Percentiles rank a stretch among this genome's conserved stretches.
Conservation (phyloP, 495 filamentous ascomycete species). For the Penicillium verhagenii region DNA sequence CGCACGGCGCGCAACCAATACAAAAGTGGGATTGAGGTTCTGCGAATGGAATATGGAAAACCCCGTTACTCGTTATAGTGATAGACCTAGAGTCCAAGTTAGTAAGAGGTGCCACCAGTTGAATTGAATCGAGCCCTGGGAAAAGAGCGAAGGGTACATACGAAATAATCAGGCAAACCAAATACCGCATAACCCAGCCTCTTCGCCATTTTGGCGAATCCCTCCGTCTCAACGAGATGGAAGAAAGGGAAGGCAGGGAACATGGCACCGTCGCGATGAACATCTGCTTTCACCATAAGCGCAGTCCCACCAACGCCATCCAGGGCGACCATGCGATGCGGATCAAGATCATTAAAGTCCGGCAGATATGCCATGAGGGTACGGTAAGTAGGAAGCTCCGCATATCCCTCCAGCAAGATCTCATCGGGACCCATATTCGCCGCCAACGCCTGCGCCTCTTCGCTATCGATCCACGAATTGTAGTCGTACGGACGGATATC, state of each 20-base stretch:
- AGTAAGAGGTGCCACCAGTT: no score
- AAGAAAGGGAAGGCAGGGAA: slow-evolving; percentile 97
- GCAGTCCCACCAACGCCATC: slow-evolving; percentile 96
- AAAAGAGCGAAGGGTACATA: slow-evolving; percentile 42
- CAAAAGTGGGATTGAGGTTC: not conserved
- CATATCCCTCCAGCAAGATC: slow-evolving; percentile 90
- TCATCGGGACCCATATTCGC: slow-evolving; percentile 82
- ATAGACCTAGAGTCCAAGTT: slow-evolving; percentile 59
- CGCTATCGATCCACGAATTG: slow-evolving; percentile 93
- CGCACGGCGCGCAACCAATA: slow-evolving; percentile 19
- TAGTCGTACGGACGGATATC: slow-evolving; percentile 89
- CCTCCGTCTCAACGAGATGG: slow-evolving; percentile 95
- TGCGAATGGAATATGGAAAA: not conserved
- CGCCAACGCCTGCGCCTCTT: slow-evolving; percentile 69
- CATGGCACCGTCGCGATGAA: slow-evolving; percentile 97
- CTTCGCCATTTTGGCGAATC: slow-evolving; percentile 95
- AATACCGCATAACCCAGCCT: slow-evolving; percentile 79
- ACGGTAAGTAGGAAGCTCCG: slow-evolving; percentile 87
- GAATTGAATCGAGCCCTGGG: not conserved
- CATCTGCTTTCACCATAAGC: slow-evolving; percentile 92
- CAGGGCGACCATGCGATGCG: slow-evolving; percentile 61
- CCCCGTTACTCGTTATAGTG: slow-evolving; percentile 78
- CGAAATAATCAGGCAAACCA: slow-evolving; percentile 95
- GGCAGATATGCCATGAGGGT: slow-evolving; percentile 87
- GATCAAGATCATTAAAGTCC: slow-evolving; percentile 53